Percentiles rank a stretch among this genome's conserved stretches.
phyloP scores from a whole-genome alignment of 306 rosid species.

The Casuarina cunninghamiana region DNA sequence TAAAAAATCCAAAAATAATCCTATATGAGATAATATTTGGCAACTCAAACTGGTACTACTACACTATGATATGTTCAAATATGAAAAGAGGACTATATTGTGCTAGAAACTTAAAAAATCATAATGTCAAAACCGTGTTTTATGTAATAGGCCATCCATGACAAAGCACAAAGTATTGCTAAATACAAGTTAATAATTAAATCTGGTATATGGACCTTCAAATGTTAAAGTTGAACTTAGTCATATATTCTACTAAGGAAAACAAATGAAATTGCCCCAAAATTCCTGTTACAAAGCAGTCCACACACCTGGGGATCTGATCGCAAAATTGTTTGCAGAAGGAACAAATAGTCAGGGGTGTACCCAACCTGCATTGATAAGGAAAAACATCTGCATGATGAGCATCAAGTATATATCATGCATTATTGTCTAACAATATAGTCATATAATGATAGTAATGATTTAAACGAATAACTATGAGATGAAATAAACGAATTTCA shows the following conservation, averaged over 20 bases:
- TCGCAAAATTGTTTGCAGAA: constrained; percentile 94
- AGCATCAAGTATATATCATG: not conserved
- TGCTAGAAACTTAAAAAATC: not conserved
- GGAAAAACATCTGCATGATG: not conserved
- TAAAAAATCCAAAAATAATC: constrained; percentile 4
- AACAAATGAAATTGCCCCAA: not conserved
- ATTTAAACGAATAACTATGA: not conserved
- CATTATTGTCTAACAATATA: not conserved
- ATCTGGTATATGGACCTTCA: not conserved
- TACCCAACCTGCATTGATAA: constrained; percentile 70
- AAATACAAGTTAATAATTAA: not conserved
- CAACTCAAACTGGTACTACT: constrained; percentile 86
- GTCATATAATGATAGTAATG: not conserved
- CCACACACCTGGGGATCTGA: constrained; percentile 88
- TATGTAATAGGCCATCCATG: not conserved
- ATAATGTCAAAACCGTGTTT: not conserved
- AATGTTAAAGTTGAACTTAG: not conserved
- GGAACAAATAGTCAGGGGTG: constrained; percentile 95
- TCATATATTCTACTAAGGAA: not conserved
- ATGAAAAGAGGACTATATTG: not conserved
- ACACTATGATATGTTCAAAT: constrained; percentile 31
- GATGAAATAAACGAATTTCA: not conserved
- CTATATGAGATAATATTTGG: constrained; percentile 58
- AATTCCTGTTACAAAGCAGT: constrained; percentile 7
- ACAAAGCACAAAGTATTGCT: not conserved